Percentiles rank a stretch among this genome's conserved stretches.
Conservation (phyloP, 1,284 basidiomycete genomes). For the Ganoderma meredithae region DNA sequence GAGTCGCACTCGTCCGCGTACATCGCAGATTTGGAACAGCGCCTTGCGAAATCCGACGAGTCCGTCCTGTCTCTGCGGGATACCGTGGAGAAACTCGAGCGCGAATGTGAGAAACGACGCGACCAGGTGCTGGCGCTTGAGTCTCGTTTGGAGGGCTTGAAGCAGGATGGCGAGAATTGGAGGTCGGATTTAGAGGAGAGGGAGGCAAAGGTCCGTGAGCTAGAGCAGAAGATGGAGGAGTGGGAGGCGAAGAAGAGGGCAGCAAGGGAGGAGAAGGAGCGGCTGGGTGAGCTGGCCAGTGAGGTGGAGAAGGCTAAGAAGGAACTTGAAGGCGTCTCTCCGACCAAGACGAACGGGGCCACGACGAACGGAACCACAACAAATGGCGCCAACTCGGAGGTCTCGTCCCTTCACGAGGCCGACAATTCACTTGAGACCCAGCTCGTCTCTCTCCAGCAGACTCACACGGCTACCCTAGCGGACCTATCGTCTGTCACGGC, state of each 20-base stretch:
- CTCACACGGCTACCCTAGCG: conserved; percentile 78
- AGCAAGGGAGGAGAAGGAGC: conserved; percentile 67
- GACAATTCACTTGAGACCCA: conserved; percentile 60
- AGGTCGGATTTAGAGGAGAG: conserved; percentile 83
- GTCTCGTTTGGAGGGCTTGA: conserved; percentile 74
- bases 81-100: conserved; percentile 81
- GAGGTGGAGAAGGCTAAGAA: conserved; percentile 77
- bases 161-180: conserved; percentile 76
- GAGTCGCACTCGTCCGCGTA: conserved; percentile 81
- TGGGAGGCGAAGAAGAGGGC: conserved; percentile 76
- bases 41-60: conserved; percentile 83
- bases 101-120: conserved; percentile 73
- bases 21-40: conserved; percentile 89
- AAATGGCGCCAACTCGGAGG: conserved; percentile 36
- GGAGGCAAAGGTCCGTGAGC: conserved; percentile 74
- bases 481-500: conserved; percentile 80
- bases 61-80: conserved; percentile 72
- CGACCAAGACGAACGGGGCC: conserved; percentile 35
- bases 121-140: conserved; percentile 78
- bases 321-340: conserved; percentile 55
- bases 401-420: conserved; percentile 35
- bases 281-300: conserved; percentile 70
- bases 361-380: conserved; percentile 35
- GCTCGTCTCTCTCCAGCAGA: conserved; percentile 73
- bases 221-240: conserved; percentile 80